Base-by-base conservation (phyloP, 306 rosid species). In the Lathyrus tuberosus region DNA sequence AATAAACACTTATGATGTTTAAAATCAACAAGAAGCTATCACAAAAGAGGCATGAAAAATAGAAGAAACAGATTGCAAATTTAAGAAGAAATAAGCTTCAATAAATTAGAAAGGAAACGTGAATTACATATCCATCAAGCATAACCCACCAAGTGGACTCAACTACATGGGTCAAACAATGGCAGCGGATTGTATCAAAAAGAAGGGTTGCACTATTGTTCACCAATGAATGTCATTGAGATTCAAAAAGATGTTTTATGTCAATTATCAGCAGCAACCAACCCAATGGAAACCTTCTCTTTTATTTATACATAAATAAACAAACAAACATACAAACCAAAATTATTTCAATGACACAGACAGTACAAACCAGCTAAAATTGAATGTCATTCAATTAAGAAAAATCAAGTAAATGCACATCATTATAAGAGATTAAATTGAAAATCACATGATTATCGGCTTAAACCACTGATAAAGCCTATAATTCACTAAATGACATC, bases 11-110 rank as follows among this genome's bases (percentile, higher is more conserved):
- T 58, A 77, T 62, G 62, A 81, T 9, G 22, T 52, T 49, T 6
- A 73, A 13, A 47, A 64, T 56, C 73, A 72, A 72, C 38, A 44
- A 42, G 13, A 43, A 37, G 44, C 59, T 47, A 10, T 15, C 33
- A 46, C 40, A 56, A 24, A 73, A 47, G 47, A 40, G 52, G 48
- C 13, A n/a, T n/a, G 41, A 24, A 53, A 67, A 33, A n/a, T 0
- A 9, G 62, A 76, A 37, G 24, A 67, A 41, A 31, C 17, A 71
- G 41, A 70, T 46, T 56, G 70, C 47, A 48, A 37, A 17, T 30
- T 20, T 72, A 30, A 10, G 58, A 71, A 43, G 16, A 65, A 61
- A 66, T 17, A 47, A 58, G 59, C 53, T 66, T 59, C 49, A 78
- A 62, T 17, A 37, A 74, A 16, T 15, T 44, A n/a, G 22, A 63